Evolutionary conservation across 441 rosid species (phyloP).

Genomic region (Populus hybrid): DNA sequence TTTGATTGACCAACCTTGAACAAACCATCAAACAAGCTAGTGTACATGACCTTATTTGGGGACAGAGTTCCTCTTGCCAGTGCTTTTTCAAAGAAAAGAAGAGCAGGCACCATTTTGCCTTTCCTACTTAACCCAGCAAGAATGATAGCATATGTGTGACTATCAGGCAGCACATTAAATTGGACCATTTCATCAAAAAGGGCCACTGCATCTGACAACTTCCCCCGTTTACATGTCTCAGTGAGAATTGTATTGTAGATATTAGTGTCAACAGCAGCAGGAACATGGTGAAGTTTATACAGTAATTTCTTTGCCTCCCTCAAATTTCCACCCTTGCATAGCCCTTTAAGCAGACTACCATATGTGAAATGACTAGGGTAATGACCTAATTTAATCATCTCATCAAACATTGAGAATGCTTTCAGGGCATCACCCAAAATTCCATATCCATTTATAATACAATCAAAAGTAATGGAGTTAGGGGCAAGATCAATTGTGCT

Average conservation of each 20-base stretch:
- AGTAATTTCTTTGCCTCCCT: constrained; percentile 62
- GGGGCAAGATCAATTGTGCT: constrained; percentile 41
- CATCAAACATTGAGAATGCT: constrained; percentile 68
- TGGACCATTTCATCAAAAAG: constrained; percentile 67
- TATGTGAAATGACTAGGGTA: constrained; percentile 64
- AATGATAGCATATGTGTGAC: constrained; percentile 59
- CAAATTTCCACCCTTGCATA: constrained; percentile 67
- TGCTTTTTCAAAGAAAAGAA: constrained; percentile 50
- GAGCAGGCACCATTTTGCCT: constrained; percentile 64
- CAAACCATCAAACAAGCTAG: constrained; percentile 67
- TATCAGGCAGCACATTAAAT: constrained; percentile 54
- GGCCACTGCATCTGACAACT: constrained; percentile 53
- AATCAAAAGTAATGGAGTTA: constrained; percentile 55
- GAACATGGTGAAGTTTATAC: constrained; percentile 45
- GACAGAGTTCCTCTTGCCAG: constrained; percentile 38
- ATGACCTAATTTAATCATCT: constrained; percentile 66
- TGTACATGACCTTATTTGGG: constrained; percentile 44
- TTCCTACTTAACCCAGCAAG: constrained; percentile 65
- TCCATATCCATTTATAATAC: constrained; percentile 64
- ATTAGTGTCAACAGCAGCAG: constrained; percentile 57
- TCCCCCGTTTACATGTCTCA: constrained; percentile 57
- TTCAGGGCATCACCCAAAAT: constrained; percentile 51
- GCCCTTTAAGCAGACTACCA: constrained; percentile 74
- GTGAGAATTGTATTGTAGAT: constrained; percentile 65
- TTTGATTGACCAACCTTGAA: constrained; percentile 65